Evolutionary conservation across 345 rosid species (phyloP).

Genomic region (Hibiscus tridactylites): DNA sequence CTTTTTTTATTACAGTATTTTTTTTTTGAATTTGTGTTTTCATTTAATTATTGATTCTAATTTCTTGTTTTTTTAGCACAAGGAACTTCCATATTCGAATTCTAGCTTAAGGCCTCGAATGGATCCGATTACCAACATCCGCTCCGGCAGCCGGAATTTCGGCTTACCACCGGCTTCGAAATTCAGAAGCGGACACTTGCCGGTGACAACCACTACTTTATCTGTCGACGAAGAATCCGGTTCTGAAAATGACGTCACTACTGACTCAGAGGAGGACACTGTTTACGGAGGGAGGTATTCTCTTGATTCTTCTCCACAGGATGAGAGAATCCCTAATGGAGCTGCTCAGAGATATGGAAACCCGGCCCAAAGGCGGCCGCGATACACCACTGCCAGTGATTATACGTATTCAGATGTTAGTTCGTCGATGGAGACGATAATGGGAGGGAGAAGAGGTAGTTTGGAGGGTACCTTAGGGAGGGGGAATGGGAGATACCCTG

Average conservation of each 20-base stretch:
- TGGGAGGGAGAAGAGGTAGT: slow-evolving; percentile 27
- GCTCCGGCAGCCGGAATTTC: slow-evolving; percentile 28
- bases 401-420: slow-evolving; percentile 65
- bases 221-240: slow-evolving; percentile 26
- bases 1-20: not conserved
- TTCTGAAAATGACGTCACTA: slow-evolving; percentile 54
- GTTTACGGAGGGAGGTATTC: slow-evolving; percentile 40
- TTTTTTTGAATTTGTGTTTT: not conserved
- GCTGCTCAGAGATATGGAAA: slow-evolving; percentile 26
- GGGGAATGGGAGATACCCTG: slow-evolving; percentile 31
- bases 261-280: slow-evolving; percentile 58
- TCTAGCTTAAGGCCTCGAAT: slow-evolving; percentile 30
- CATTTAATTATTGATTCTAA: not conserved
- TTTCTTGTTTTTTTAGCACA: slow-evolving; percentile 16
- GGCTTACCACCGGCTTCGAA: slow-evolving; percentile 50
- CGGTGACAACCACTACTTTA: slow-evolving; percentile 38
- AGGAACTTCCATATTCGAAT: slow-evolving; percentile 26
- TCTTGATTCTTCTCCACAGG: slow-evolving; percentile 61
- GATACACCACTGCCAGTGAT: slow-evolving; percentile 33
- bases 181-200: slow-evolving; percentile 55
- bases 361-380: slow-evolving; percentile 23
- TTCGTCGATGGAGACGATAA: slow-evolving; percentile 71
- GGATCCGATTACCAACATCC: slow-evolving; percentile 25
- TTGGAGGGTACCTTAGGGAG: slow-evolving; percentile 23
- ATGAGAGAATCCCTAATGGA: slow-evolving; percentile 38